Percentiles rank a stretch among this genome's conserved stretches.
phyloP scores from a whole-genome alignment of 2,329 filamentous ascomycete genomes.

The Didymella sp. region DNA sequence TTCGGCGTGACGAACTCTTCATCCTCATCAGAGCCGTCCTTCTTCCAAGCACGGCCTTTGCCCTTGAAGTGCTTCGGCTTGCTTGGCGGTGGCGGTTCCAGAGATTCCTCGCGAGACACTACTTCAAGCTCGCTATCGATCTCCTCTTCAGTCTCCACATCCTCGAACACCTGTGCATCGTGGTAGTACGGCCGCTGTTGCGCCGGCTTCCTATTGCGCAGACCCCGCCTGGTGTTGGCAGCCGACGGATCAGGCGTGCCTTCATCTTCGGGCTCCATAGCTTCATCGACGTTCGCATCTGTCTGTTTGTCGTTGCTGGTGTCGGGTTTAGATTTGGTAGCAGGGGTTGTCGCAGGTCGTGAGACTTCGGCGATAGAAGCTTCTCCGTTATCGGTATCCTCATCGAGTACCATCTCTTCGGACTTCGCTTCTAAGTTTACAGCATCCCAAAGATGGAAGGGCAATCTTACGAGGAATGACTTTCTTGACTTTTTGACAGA shows the following conservation, averaged over 20 bases:
- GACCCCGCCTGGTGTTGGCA: slow-evolving; percentile 36
- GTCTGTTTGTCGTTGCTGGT: background rate
- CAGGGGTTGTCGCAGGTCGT: slow-evolving; percentile 15
- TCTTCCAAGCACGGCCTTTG: slow-evolving; percentile 44
- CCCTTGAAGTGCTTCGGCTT: slow-evolving; percentile 41
- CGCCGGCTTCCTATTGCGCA: slow-evolving; percentile 44
- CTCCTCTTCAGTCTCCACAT: slow-evolving; percentile 18
- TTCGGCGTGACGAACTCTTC: slow-evolving; percentile 35
- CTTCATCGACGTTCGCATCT: slow-evolving; percentile 2
- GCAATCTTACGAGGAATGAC: slow-evolving; percentile 30
- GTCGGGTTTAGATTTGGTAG: slow-evolving; percentile 12
- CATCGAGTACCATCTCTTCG: slow-evolving; percentile 24
- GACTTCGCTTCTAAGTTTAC: slow-evolving; percentile 25
- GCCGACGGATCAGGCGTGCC: slow-evolving; percentile 37
- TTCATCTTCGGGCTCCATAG: slow-evolving; percentile 16
- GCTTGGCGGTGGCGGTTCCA: background rate
- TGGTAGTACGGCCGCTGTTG: slow-evolving; percentile 47
- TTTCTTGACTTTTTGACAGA: slow-evolving; percentile 34
- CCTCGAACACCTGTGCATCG: slow-evolving; percentile 43
- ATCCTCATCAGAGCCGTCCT: slow-evolving; percentile 43
- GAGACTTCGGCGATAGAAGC: slow-evolving; percentile 19
- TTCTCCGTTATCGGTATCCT: slow-evolving; percentile 20
- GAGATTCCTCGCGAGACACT: slow-evolving; percentile 12
- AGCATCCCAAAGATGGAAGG: slow-evolving; percentile 11
- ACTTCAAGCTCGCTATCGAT: slow-evolving; percentile 8